Evolutionary conservation across 2,329 filamentous ascomycete species (phyloP).

Genomic region (Trichoderma breve): DNA sequence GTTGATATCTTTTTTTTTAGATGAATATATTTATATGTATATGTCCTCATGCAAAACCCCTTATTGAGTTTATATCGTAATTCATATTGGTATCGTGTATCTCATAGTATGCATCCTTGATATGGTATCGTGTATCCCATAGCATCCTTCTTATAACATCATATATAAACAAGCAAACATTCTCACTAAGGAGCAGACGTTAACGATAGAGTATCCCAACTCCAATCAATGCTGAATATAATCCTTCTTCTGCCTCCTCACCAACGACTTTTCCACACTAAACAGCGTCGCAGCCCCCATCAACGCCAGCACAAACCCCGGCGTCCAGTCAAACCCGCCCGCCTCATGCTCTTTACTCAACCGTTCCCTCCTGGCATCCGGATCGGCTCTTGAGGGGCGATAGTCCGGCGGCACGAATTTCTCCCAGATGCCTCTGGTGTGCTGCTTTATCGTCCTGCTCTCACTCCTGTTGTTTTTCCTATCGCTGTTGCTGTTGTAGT

Average conservation of each 20-base stretch:
- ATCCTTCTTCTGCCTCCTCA: slow-evolving; percentile 14
- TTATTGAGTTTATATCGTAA: background rate
- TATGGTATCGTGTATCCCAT: background rate
- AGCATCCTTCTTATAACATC: background rate
- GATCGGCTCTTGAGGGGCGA: slow-evolving; percentile 15
- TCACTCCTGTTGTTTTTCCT: background rate
- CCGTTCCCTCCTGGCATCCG: background rate
- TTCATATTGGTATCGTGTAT: background rate
- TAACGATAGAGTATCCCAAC: background rate
- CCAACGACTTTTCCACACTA: slow-evolving; percentile 17
- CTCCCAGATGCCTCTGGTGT: background rate
- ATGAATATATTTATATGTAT: background rate
- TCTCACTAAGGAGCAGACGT: too few species aligned
- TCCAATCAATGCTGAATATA: background rate
- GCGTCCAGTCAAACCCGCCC: slow-evolving; percentile 19
- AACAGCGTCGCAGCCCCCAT: slow-evolving; percentile 19
- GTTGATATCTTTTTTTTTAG: background rate
- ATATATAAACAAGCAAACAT: background rate
- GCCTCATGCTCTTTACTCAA: slow-evolving; percentile 18
- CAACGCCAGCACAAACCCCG: slow-evolving; percentile 15
- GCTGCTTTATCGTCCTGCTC: background rate
- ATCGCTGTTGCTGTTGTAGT: background rate
- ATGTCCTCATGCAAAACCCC: background rate
- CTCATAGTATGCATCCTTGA: background rate
- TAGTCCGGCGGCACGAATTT: background rate